Conservation (phyloP, 2,329 filamentous ascomycete species). For the Elsinoe ampelina region DNA sequence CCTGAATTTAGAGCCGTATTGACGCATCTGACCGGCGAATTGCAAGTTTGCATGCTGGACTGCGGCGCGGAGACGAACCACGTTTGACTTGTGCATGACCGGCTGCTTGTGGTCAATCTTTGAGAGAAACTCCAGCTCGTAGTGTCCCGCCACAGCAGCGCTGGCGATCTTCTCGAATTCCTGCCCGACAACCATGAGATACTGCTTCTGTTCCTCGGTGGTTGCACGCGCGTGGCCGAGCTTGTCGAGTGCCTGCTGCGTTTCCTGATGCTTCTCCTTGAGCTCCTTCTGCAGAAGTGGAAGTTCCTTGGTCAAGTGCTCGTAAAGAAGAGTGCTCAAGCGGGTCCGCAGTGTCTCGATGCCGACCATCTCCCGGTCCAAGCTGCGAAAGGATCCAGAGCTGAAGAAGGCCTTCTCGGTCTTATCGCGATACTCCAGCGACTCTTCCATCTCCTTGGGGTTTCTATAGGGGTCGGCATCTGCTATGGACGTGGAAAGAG, state of each 20-base stretch:
- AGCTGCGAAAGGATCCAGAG: conserved; percentile 22
- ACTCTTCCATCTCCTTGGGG: conserved; percentile 27
- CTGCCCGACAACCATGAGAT: conserved; percentile 37
- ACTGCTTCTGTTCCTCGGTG: conserved; percentile 41
- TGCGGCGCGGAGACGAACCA: conserved; percentile 47
- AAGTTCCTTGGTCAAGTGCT: conserved; percentile 29
- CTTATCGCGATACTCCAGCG: conserved; percentile 33
- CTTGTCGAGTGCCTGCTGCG: conserved; percentile 28
- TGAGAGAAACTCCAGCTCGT: too few species aligned
- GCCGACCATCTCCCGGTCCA: conserved; percentile 33
- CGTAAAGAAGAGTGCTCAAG: conserved; percentile 42
- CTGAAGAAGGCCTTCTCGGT: conserved; percentile 33
- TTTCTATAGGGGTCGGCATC: not conserved
- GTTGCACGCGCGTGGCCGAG: conserved; percentile 44
- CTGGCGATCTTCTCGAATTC: too few species aligned
- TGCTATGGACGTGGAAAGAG: too few species aligned
- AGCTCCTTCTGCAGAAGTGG: conserved; percentile 30
- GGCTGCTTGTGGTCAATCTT: too few species aligned
- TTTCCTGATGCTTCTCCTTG: conserved; percentile 22
- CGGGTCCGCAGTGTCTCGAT: conserved; percentile 39
- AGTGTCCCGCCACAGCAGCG: too few species aligned
- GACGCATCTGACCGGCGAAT: conserved; percentile 39
- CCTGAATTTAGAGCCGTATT: conserved; percentile 33
- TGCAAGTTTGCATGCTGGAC: conserved; percentile 42
- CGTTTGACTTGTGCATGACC: too few species aligned